Evolutionary conservation across 2,329 filamentous ascomycete genomes (phyloP).

Genomic region (Cladosporium cucumerinum): DNA sequence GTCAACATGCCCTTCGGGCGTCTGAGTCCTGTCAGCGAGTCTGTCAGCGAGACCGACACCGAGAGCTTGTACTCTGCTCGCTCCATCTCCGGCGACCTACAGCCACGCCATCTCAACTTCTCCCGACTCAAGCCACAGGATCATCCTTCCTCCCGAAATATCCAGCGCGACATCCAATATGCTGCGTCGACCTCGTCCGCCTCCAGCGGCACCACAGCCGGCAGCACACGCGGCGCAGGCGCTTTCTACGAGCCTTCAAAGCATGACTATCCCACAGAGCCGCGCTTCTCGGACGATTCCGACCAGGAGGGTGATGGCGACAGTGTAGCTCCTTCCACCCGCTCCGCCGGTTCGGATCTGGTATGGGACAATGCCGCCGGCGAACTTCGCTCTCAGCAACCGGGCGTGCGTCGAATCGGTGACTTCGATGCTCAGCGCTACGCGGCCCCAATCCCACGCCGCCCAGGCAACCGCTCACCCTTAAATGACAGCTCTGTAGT

Average conservation of each 20-base stretch:
- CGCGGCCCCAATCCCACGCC: neutral
- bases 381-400: slow-evolving; percentile 16
- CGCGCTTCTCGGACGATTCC: slow-evolving; percentile 2
- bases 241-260: neutral
- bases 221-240: slow-evolving; percentile 1
- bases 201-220: slow-evolving; percentile 4
- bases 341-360: slow-evolving; percentile 18
- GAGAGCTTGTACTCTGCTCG: slow-evolving; percentile 9
- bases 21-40: slow-evolving; percentile 13
- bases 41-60: slow-evolving; percentile 12
- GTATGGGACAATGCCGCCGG: slow-evolving; percentile 22
- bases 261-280: slow-evolving; percentile 4
- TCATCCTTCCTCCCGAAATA: slow-evolving; percentile 1
- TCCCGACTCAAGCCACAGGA: slow-evolving; percentile 23
- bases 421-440: slow-evolving; percentile 17
- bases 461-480: neutral
- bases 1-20: slow-evolving; percentile 16
- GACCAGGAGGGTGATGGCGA: neutral
- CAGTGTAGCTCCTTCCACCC: neutral
- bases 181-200: slow-evolving; percentile 12
- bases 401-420: neutral
- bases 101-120: slow-evolving; percentile 27
- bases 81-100: slow-evolving; percentile 17
- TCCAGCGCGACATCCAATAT: slow-evolving; percentile 5
- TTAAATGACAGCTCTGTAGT: neutral